Conservation (phyloP, 129 eudicot genomes). For the Smallanthus sonchifolius region DNA sequence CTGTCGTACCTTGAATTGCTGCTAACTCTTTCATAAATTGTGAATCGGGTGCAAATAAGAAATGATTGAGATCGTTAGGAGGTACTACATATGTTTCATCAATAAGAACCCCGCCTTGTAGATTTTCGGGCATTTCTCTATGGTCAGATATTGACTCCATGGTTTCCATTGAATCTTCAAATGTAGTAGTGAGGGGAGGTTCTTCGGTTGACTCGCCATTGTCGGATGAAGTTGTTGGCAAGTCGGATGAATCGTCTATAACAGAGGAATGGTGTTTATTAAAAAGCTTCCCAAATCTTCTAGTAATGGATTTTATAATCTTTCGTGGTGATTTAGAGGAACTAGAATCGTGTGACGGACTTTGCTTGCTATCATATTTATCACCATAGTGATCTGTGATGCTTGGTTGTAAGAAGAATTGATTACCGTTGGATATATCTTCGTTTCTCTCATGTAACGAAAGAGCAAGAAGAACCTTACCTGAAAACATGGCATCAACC, state of each 20-base stretch:
- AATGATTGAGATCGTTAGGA: conserved; percentile 63
- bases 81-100: conserved; percentile 56
- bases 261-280: conserved; percentile 44
- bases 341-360: conserved; percentile 23
- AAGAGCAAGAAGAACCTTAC: conserved; percentile 71
- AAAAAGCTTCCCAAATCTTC: conserved; percentile 60
- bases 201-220: conserved; percentile 54
- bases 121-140: conserved; percentile 59
- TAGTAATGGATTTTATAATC: conserved; percentile 54
- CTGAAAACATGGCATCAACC: conserved; percentile 25
- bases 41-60: conserved; percentile 63
- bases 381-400: conserved; percentile 20
- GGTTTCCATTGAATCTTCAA: conserved; percentile 59
- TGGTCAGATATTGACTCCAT: conserved; percentile 46
- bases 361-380: conserved; percentile 25
- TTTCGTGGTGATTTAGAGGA: conserved; percentile 36
- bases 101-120: conserved; percentile 71
- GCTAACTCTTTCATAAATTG: conserved; percentile 55
- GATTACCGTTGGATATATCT: conserved; percentile 29
- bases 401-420: conserved; percentile 22
- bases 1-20: conserved; percentile 59
- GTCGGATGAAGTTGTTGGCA: conserved; percentile 55
- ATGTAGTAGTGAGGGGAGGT: conserved; percentile 27
- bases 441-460: conserved; percentile 65
- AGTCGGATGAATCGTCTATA: conserved; percentile 53